A percentile compares a stretch with the other conserved stretches of the same genome.
phyloP scores from a whole-genome alignment of 139 green algal genomes.

The Chlorella sp. region DNA sequence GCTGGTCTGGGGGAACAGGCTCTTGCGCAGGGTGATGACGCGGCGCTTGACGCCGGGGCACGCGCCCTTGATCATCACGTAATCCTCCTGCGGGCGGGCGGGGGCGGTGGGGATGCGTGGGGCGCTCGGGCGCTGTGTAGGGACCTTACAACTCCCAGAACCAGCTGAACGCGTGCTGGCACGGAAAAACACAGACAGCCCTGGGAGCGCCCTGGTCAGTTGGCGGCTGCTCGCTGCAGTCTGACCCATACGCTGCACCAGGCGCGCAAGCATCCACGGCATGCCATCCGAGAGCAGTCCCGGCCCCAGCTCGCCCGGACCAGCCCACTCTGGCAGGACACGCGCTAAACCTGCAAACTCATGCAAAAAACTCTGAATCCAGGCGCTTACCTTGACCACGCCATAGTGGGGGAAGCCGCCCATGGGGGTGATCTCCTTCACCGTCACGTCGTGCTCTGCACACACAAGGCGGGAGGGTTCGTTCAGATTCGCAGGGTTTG shows the following conservation, averaged over 20 bases:
- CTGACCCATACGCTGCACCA: too few species aligned
- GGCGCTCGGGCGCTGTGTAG: background rate
- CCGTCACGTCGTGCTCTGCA: slow-evolving; percentile 91
- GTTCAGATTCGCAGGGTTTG: background rate
- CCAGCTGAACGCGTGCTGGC: background rate
- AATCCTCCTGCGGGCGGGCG: background rate
- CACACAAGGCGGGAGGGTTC: background rate
- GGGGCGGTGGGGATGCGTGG: background rate
- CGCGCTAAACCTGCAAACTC: background rate
- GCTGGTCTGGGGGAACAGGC: slow-evolving; percentile 90
- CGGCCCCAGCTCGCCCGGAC: too few species aligned
- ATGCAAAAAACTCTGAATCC: slow-evolving; percentile 83
- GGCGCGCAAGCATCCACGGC: too few species aligned
- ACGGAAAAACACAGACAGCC: background rate
- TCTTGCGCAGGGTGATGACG: slow-evolving; percentile 94
- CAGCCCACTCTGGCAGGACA: too few species aligned
- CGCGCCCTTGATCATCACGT: slow-evolving; percentile 60
- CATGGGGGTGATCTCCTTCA: slow-evolving; percentile 99
- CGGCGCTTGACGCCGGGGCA: slow-evolving; percentile 95
- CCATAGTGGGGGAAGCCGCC: slow-evolving; percentile 99
- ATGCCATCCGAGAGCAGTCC: too few species aligned
- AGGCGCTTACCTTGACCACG: slow-evolving; percentile 93
- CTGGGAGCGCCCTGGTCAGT: too few species aligned
- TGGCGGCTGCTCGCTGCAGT: too few species aligned
- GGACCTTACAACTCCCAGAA: background rate